These are phyloP conservation scores for Corchorus capsularis DNA, from an alignment of 345 rosid genomes.

Conservation along the genomic window DNA sequence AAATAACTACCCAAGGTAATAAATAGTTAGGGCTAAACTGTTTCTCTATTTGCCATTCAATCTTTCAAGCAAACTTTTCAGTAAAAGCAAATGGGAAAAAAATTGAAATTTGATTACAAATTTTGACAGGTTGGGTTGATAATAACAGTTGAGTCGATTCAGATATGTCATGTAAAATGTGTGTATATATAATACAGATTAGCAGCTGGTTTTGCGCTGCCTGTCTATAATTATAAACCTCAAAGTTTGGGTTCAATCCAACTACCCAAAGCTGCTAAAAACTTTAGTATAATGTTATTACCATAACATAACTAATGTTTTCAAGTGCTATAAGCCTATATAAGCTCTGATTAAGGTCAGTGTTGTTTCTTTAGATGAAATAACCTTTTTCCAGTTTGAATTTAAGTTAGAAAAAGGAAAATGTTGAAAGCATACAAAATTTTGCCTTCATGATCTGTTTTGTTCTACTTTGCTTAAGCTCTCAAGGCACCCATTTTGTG, in stretches of 20 bases:
- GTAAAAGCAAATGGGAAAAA: neutral
- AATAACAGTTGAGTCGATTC: neutral
- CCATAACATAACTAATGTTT: neutral
- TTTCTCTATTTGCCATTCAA: too few species aligned
- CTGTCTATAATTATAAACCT: neutral
- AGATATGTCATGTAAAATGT: neutral
- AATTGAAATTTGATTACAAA: neutral
- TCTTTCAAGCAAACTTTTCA: neutral
- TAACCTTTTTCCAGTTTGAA: neutral
- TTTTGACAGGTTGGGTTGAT: neutral
- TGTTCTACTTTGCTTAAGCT: neutral
- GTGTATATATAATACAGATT: neutral
- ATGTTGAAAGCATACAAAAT: neutral
- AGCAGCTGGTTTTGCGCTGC: neutral
- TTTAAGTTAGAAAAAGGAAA: neutral
- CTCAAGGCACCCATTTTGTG: neutral
- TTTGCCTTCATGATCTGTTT: neutral
- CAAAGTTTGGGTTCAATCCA: neutral
- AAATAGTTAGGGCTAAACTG: neutral
- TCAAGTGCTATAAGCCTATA: neutral
- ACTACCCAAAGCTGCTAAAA: neutral
- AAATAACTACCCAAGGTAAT: neutral
- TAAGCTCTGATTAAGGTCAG: neutral
- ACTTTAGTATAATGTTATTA: neutral
- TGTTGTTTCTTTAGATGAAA: neutral